Evolutionary conservation across 345 rosid genomes (phyloP).

Genomic region (Syzygium grande): DNA sequence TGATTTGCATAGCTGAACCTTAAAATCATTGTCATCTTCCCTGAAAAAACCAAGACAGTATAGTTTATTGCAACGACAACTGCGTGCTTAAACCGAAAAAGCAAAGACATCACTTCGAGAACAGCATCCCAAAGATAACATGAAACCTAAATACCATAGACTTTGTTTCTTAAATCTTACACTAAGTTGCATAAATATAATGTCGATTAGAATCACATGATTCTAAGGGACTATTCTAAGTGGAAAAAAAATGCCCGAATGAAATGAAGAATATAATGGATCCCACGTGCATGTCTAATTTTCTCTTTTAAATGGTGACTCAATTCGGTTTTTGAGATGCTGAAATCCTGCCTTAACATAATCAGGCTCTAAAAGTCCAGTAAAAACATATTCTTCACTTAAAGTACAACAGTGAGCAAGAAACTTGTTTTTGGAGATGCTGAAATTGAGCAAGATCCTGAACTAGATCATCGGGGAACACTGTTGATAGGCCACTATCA

Average conservation of each 20-base stretch:
- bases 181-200: not conserved
- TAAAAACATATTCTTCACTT: not conserved
- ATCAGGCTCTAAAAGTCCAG: not conserved
- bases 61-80: not conserved
- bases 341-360: not conserved
- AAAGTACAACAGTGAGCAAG: not conserved
- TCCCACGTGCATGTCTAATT: not conserved
- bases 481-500: not conserved
- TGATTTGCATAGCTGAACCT: constrained; percentile 70
- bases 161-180: not conserved
- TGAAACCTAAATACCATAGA: not conserved
- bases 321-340: not conserved
- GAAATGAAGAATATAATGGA: not conserved
- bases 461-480: not conserved
- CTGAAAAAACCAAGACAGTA: constrained; percentile 25
- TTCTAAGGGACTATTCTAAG: not conserved
- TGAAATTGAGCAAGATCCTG: not conserved
- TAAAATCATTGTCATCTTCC: constrained; percentile 79
- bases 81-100: not conserved
- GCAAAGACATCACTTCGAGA: not conserved
- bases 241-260: not conserved
- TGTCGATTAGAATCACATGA: not conserved
- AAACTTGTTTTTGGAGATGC: not conserved
- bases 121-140: not conserved
- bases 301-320: not conserved